Percentiles rank a stretch among this genome's conserved stretches.
Evolutionary conservation across 78 protist genomes (phyloP).

Genomic region (Creolimax fragrantissima): DNA sequence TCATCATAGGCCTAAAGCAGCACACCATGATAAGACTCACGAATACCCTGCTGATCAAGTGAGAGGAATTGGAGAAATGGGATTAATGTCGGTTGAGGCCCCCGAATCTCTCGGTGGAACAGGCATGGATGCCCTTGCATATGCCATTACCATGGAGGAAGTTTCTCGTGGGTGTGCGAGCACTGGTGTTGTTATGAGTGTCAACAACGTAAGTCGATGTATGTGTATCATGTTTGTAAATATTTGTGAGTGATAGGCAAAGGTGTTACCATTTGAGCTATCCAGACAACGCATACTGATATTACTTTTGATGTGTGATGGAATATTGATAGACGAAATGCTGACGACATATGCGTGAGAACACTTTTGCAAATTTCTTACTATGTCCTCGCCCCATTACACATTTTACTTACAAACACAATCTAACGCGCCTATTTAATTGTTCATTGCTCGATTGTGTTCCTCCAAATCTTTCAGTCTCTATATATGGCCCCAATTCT

Average conservation of each 20-base stretch:
- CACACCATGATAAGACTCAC: constrained; percentile 38
- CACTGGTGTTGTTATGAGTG: constrained; percentile 31
- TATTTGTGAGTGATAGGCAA: neutral
- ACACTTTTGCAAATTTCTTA: neutral
- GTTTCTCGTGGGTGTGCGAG: constrained; percentile 48
- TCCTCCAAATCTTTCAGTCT: neutral
- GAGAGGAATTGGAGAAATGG: constrained; percentile 30
- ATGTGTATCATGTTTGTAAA: neutral
- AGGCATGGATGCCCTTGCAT: constrained; percentile 55
- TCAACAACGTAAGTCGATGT: constrained; percentile 20
- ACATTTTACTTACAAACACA: neutral
- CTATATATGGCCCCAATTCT: constrained; percentile 37
- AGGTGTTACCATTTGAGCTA: neutral
- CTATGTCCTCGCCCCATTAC: neutral
- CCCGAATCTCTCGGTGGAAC: constrained; percentile 73
- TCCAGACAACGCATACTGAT: neutral
- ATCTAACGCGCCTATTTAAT: too few species aligned
- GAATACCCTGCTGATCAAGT: constrained; percentile 16
- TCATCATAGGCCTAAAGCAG: constrained; percentile 20
- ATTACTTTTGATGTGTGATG: too few species aligned
- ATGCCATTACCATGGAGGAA: constrained; percentile 83
- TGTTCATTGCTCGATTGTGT: too few species aligned
- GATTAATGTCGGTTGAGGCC: constrained; percentile 80
- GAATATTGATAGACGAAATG: too few species aligned
- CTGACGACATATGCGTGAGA: too few species aligned